phyloP scores from a whole-genome alignment of 345 rosid genomes.

The Stellera chamaejasme region DNA sequence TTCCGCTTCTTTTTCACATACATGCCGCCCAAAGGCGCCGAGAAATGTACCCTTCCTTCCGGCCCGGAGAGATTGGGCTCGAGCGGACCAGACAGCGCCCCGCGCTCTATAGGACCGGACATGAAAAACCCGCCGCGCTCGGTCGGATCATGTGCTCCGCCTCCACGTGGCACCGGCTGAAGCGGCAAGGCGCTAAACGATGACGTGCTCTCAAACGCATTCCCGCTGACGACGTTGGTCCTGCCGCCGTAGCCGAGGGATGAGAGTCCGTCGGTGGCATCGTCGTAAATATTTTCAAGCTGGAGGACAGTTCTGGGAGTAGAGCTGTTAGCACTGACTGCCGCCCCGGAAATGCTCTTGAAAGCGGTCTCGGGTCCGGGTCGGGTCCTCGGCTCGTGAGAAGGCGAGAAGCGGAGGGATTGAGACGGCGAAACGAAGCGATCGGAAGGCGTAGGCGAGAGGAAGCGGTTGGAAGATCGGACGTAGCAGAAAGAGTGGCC shows the following conservation, averaged over 20 bases:
- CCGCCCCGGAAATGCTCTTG: slow-evolving; percentile 86
- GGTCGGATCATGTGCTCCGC: slow-evolving; percentile 25
- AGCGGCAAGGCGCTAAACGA: slow-evolving; percentile 78
- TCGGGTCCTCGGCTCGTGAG: slow-evolving; percentile 38
- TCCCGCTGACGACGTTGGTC: slow-evolving; percentile 47
- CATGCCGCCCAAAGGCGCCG: slow-evolving; percentile 78
- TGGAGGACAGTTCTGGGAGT: slow-evolving; percentile 83
- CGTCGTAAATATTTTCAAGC: slow-evolving; percentile 65
- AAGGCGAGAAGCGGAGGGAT: slow-evolving; percentile 86
- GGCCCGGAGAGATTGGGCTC: slow-evolving; percentile 40
- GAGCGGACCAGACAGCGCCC: slow-evolving; percentile 78
- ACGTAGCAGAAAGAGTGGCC: slow-evolving; percentile 98
- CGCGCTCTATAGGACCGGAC: slow-evolving; percentile 90
- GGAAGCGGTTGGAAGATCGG: slow-evolving; percentile 79
- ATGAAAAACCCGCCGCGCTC: slow-evolving; percentile 61
- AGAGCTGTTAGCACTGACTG: slow-evolving; percentile 74
- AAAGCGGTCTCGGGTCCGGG: slow-evolving; percentile 57
- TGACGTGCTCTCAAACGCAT: slow-evolving; percentile 85
- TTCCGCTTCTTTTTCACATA: slow-evolving; percentile 53
- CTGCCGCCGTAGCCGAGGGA: slow-evolving; percentile 39
- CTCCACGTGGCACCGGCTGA: slow-evolving; percentile 76
- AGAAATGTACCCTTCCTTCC: slow-evolving; percentile 61
- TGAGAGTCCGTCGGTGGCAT: slow-evolving; percentile 49
- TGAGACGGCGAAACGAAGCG: slow-evolving; percentile 77
- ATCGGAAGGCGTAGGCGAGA: slow-evolving; percentile 82